A percentile compares a stretch with the other conserved stretches of the same genome.
Conservation (phyloP, 305 asterid species). For the Coffea humblotiana region DNA sequence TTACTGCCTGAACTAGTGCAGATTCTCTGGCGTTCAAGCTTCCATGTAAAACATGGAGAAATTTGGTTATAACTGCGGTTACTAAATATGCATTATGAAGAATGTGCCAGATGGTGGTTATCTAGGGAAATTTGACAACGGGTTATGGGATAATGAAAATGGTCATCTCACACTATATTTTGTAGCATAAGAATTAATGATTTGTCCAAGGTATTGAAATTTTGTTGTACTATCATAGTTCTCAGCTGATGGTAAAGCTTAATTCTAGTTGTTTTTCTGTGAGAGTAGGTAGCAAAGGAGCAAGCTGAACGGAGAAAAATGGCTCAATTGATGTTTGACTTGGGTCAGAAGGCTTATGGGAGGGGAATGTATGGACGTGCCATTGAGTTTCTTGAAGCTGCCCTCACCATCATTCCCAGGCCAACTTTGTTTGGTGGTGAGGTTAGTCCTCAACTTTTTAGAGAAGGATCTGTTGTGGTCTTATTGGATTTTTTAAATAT, state of each 20-base stretch:
- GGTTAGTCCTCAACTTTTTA: slow-evolving; percentile 45
- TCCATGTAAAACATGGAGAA: background rate
- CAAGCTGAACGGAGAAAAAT: slow-evolving; percentile 91
- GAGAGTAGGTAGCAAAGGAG: slow-evolving; percentile 76
- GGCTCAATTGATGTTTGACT: slow-evolving; percentile 82
- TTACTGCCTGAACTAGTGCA: background rate
- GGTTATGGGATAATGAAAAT: background rate
- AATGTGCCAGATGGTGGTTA: background rate
- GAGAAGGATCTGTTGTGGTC: background rate
- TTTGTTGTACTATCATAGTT: background rate
- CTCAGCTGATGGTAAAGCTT: background rate
- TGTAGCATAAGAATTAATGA: background rate
- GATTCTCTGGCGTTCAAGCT: background rate
- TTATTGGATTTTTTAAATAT: no score
- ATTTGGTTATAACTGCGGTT: background rate
- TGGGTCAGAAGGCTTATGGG: slow-evolving; percentile 92
- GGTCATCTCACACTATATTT: background rate
- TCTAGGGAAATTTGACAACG: background rate
- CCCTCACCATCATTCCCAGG: slow-evolving; percentile 84
- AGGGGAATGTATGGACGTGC: slow-evolving; percentile 91
- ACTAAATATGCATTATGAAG: background rate
- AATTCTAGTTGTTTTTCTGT: background rate
- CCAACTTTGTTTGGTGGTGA: slow-evolving; percentile 94
- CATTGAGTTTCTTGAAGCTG: slow-evolving; percentile 97
- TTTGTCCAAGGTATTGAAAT: background rate